Percentiles rank a stretch among this genome's conserved stretches.
Evolutionary conservation across 1,284 basidiomycete species (phyloP).

Genomic region (Sanguinoderma infundibulare): DNA sequence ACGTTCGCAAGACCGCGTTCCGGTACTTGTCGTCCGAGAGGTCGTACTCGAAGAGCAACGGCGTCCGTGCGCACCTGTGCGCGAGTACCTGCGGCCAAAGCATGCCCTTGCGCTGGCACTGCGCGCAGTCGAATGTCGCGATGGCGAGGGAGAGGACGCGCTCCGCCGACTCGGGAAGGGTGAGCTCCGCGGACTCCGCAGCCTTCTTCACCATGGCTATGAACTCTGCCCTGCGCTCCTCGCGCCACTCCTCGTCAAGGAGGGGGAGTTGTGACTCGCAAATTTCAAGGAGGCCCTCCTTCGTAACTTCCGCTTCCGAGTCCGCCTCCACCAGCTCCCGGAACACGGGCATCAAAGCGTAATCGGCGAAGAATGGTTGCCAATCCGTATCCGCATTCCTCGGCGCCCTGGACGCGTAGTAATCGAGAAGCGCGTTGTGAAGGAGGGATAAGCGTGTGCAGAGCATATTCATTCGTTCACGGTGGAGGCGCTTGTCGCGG

Average conservation of each 20-base stretch:
- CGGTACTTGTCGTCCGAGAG: background rate
- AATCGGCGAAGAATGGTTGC: background rate
- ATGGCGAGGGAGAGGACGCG: constrained; percentile 9
- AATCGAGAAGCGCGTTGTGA: background rate
- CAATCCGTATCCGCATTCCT: constrained; percentile 2
- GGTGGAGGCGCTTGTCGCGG: background rate
- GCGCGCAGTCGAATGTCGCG: constrained; percentile 4
- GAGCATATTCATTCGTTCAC: background rate
- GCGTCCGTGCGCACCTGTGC: constrained; percentile 5
- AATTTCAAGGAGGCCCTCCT: background rate
- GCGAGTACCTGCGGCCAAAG: constrained; percentile 16
- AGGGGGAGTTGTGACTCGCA: background rate
- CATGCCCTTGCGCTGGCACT: constrained; percentile 1
- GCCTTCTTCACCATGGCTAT: background rate
- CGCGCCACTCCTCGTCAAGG: constrained; percentile 1
- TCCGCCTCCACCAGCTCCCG: background rate
- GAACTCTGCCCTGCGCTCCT: background rate
- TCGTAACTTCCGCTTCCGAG: background rate
- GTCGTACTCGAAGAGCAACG: background rate
- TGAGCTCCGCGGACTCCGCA: background rate
- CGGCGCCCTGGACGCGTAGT: background rate
- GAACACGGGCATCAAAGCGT: background rate
- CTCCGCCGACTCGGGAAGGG: background rate
- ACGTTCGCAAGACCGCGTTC: background rate
- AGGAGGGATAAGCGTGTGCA: background rate